Evolutionary conservation across 805 yeast species (phyloP), one percentile per base, ranked within the genome.

Genomic region (Schwanniomyces vanrijiae): DNA sequence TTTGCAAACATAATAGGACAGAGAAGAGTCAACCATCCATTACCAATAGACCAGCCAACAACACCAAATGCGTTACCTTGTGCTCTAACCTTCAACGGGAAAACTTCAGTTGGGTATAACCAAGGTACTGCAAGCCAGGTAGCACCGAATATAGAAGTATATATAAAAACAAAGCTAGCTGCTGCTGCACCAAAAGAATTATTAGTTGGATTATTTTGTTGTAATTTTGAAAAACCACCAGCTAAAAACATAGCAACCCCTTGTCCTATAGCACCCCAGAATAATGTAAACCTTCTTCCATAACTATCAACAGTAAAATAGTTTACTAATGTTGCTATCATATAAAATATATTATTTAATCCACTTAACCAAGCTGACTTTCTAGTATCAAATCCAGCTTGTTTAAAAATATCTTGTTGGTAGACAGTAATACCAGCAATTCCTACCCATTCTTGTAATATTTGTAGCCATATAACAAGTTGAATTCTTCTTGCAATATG

Each of bases 81-180:
- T 10, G 68, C 61, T 37, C 64, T 64, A 37, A 65, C 57, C 53
- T 77, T 76, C 59, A 80, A 68, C 1, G 87, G 79, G 43, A 77
- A 68, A 31, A 83, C 63, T 57, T 83, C 88, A 5, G 87, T 82
- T n/a, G 81, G 82, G 46, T 77, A 78, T 51, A 82, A 61, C 87
- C 87, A 83, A 37, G 87, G 66, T 53, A 62, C 53, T 13, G 64
- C 64, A 55, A 61, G 53, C 54, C 62, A 58, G 40, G 65, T 61
- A 53, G 60, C 61, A 2, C 64, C 65, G 39, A 63, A 61, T 49
- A 61, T 55, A 9, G 37, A 45, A 10, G 43, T 39, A 37, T 59
- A 63, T 40, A 65, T 56, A 48, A 60, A 71, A 20, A 68, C 59
- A 7, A 72, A 62, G 4, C 78, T 75, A 5, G 75, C 78, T 43